Evolutionary conservation across 2,329 filamentous ascomycete species (phyloP).

Genomic region (Simplicillium sp.): DNA sequence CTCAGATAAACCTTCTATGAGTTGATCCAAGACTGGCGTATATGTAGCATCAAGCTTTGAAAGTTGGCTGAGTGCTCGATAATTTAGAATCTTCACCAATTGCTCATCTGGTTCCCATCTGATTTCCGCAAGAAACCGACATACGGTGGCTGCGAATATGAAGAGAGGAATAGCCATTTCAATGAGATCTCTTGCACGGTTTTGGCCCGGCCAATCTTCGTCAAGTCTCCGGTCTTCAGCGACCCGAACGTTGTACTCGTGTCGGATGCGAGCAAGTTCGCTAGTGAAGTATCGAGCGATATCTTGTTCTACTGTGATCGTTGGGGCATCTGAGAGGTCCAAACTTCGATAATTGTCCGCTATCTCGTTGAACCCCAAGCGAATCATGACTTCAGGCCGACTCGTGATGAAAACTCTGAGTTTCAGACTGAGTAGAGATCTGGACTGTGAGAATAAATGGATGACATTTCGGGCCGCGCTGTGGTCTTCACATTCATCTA

Average conservation of each 20-base stretch:
- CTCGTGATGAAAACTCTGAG: conserved; percentile 28
- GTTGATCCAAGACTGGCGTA: conserved; percentile 8
- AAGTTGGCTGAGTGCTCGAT: background rate
- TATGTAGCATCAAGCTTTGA: conserved; percentile 10
- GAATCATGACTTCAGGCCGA: conserved; percentile 24
- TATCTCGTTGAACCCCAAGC: conserved; percentile 20
- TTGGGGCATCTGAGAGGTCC: conserved; percentile 21
- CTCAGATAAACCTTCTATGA: background rate
- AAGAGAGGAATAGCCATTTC: conserved; percentile 19
- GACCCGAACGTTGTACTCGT: conserved; percentile 10
- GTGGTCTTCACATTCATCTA: conserved; percentile 3
- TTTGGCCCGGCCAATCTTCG: conserved; percentile 4
- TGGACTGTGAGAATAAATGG: conserved; percentile 1
- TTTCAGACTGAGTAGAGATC: conserved; percentile 3
- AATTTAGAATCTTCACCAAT: conserved; percentile 14
- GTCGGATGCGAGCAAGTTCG: conserved; percentile 17
- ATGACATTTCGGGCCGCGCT: background rate
- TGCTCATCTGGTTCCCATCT: conserved; percentile 12
- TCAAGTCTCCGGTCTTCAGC: conserved; percentile 1
- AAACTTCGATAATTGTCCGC: conserved; percentile 14
- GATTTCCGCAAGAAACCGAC: conserved; percentile 15
- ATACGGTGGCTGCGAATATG: conserved; percentile 19
- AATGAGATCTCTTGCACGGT: conserved; percentile 8
- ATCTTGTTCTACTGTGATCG: conserved; percentile 20
- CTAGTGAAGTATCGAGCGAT: conserved; percentile 20